Conservation (phyloP, 257 asterid species). For the Rubia yunnanensis region DNA sequence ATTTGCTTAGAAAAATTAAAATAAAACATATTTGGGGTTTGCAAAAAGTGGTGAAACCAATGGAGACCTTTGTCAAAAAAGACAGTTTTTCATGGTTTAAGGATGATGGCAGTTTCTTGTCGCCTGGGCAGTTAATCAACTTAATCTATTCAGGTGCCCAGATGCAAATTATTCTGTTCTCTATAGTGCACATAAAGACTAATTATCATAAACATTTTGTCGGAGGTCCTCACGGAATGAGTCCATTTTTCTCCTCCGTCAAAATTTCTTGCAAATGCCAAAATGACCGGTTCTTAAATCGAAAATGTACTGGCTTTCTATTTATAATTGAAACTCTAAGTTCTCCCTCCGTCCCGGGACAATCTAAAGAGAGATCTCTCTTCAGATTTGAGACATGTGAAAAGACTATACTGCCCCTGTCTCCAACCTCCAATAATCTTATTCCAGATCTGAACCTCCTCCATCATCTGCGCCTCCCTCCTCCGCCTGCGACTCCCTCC, state of each 20-base stretch:
- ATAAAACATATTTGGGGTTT: background rate
- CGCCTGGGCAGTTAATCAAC: conserved; percentile 2
- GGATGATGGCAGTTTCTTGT: conserved; percentile 12
- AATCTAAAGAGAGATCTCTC: no score
- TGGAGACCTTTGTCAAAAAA: conserved; percentile 10
- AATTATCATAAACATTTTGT: background rate
- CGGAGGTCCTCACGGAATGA: background rate
- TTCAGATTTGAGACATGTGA: no score
- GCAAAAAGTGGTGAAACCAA: background rate
- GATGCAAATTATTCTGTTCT: conserved; percentile 4
- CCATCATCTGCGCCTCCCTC: no score
- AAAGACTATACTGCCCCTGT: no score
- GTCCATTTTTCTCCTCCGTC: background rate
- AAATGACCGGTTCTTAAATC: background rate
- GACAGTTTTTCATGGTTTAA: conserved; percentile 1
- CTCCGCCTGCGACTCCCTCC: no score
- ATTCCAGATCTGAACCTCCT: no score
- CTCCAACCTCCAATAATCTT: no score
- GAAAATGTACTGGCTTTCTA: no score
- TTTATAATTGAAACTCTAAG: no score
- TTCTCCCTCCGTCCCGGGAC: no score
- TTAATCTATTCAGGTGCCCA: background rate
- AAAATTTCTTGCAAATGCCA: background rate
- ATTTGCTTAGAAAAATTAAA: background rate
- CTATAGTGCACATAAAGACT: background rate